Evolutionary conservation across 2,329 filamentous ascomycete species (phyloP).

Genomic region (Colletotrichum siamense): DNA sequence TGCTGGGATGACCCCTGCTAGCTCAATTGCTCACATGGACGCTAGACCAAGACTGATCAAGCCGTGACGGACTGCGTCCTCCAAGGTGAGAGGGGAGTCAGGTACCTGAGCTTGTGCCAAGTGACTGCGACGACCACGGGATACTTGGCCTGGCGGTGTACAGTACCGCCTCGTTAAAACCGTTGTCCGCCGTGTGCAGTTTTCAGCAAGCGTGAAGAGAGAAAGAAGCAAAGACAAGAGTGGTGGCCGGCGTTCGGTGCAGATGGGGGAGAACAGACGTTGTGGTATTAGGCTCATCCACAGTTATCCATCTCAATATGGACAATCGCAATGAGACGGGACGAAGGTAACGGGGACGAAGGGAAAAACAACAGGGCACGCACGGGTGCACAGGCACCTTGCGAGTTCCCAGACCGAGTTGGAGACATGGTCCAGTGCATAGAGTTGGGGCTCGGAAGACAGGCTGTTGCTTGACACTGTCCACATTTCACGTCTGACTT

Average conservation of each 20-base stretch:
- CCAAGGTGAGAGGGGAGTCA: conserved; percentile 2
- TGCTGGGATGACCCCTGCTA: conserved; percentile 31
- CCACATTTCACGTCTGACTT: background rate
- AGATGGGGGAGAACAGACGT: background rate
- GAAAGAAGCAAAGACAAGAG: background rate
- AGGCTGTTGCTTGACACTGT: background rate
- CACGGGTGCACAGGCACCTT: conserved; percentile 7
- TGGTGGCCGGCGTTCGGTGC: background rate
- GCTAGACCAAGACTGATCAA: conserved; percentile 8
- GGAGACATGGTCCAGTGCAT: background rate
- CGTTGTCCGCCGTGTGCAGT: background rate
- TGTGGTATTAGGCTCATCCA: conserved; percentile 4
- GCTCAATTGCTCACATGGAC: conserved; percentile 25
- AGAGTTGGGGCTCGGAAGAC: background rate
- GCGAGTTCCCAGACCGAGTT: background rate
- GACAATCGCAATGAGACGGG: conserved; percentile 2
- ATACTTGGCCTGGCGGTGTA: conserved; percentile 9
- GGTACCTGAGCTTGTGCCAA: conserved; percentile 14
- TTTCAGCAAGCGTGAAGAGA: background rate
- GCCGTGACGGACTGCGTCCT: conserved; percentile 10
- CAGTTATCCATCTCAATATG: conserved; percentile 14
- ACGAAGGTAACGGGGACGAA: background rate
- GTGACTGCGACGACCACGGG: background rate
- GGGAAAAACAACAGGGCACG: background rate
- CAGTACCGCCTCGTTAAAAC: background rate